phyloP scores from a whole-genome alignment of 805 yeast genomes.

The Starmerella floricola region DNA sequence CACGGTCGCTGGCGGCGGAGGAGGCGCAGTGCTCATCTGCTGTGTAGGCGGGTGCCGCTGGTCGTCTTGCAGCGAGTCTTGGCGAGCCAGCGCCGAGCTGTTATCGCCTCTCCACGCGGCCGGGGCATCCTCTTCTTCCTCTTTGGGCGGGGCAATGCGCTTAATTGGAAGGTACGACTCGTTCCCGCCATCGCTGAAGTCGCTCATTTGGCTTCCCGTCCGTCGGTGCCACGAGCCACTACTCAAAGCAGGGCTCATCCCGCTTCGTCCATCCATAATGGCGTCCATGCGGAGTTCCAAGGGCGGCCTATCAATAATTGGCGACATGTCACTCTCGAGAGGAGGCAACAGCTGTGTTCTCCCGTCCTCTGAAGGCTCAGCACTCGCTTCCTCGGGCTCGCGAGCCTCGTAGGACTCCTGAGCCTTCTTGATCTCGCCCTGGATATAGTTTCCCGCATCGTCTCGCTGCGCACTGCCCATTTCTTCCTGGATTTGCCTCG shows the following conservation, averaged over 20 bases:
- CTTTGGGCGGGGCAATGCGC: background rate
- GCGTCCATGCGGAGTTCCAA: slow-evolving; percentile 20
- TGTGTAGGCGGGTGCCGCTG: slow-evolving; percentile 25
- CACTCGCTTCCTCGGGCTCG: background rate
- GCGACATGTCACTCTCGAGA: slow-evolving; percentile 3
- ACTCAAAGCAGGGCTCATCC: slow-evolving; percentile 15
- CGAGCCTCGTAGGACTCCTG: background rate
- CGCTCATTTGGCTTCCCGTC: slow-evolving; percentile 14
- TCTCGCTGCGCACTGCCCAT: background rate
- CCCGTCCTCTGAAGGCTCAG: background rate
- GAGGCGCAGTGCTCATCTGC: slow-evolving; percentile 6
- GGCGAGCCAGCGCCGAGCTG: slow-evolving; percentile 20
- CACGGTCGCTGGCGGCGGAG: slow-evolving; percentile 15
- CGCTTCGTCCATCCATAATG: slow-evolving; percentile 16
- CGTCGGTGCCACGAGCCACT: slow-evolving; percentile 14
- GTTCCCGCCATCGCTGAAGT: slow-evolving; percentile 11
- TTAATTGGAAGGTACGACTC: slow-evolving; percentile 9
- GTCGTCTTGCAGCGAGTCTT: slow-evolving; percentile 27
- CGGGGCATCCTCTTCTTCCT: slow-evolving; percentile 5
- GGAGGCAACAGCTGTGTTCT: slow-evolving; percentile 8
- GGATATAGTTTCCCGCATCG: too few species aligned
- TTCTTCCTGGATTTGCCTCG: background rate
- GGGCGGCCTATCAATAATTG: slow-evolving; percentile 14
- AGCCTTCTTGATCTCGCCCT: background rate
- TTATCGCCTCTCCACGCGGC: slow-evolving; percentile 13